These are phyloP conservation scores for Myxozyma geophila DNA, from an alignment of 805 yeast genomes.

Conservation along the genomic window DNA sequence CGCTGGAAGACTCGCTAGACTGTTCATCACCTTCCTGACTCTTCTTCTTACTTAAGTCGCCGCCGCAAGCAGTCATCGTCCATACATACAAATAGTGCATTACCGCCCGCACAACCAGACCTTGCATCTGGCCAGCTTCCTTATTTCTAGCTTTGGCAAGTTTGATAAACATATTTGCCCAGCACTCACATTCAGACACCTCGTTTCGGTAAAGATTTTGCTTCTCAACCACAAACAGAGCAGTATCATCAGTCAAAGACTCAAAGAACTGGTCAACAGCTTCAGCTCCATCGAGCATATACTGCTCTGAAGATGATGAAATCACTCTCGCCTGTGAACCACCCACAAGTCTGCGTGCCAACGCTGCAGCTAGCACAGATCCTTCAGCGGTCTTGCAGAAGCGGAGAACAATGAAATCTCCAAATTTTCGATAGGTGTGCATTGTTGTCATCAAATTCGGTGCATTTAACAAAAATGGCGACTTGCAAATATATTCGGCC, in stretches of 20 bases:
- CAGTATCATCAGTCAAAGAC: slow-evolving; percentile 42
- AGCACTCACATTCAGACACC: slow-evolving; percentile 24
- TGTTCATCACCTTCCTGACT: not conserved
- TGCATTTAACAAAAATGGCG: slow-evolving; percentile 2
- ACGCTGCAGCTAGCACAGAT: slow-evolving; percentile 8
- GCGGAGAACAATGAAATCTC: slow-evolving; percentile 12
- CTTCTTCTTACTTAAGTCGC: not conserved
- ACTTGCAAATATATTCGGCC: slow-evolving; percentile 48
- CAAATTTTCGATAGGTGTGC: slow-evolving; percentile 5
- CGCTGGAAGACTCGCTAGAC: not conserved
- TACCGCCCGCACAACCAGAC: slow-evolving; percentile 11
- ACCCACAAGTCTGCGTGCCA: slow-evolving; percentile 7
- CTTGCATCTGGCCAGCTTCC: slow-evolving; percentile 10
- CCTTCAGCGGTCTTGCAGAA: slow-evolving; percentile 12
- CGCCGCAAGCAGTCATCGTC: slow-evolving; percentile 11
- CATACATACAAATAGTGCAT: slow-evolving; percentile 12
- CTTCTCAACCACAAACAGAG: slow-evolving; percentile 68
- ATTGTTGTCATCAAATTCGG: slow-evolving; percentile 3
- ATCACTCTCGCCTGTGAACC: slow-evolving; percentile 4
- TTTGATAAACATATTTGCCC: slow-evolving; percentile 16
- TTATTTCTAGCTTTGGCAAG: slow-evolving; percentile 2
- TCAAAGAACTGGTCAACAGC: slow-evolving; percentile 36
- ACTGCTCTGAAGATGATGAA: slow-evolving; percentile 14
- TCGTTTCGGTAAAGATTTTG: slow-evolving; percentile 67
- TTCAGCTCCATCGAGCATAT: slow-evolving; percentile 16